A percentile compares a stretch with the other conserved stretches of the same genome.
Conservation (phyloP, 192 early-diverging fungal species). For the Backusella sp. region DNA sequence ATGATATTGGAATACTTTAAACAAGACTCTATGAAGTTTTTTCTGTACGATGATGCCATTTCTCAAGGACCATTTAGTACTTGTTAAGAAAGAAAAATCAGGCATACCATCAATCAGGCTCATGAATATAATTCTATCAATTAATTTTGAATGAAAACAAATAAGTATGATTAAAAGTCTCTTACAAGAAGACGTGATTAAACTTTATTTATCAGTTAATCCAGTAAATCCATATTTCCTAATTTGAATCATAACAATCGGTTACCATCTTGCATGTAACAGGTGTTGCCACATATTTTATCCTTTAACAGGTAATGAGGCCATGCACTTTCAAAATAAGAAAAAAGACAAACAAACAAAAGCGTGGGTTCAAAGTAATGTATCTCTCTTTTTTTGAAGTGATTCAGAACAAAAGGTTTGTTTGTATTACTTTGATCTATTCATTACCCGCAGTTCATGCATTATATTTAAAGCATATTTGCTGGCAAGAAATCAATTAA, state of each 20-base stretch:
- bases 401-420: not conserved
- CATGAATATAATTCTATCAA: no score
- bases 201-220: not conserved
- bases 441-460: not conserved
- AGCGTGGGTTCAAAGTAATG: not conserved
- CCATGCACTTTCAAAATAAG: not conserved
- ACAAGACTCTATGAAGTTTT: no score
- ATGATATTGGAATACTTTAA: no score
- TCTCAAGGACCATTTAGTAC: no score
- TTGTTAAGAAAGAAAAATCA: no score
- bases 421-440: not conserved
- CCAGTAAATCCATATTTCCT: not conserved
- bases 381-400: not conserved
- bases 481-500: not conserved
- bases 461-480: not conserved
- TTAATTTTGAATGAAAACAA: no score
- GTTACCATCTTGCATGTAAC: not conserved
- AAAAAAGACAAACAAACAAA: not conserved
- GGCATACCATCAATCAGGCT: no score
- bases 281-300: not conserved
- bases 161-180: no score
- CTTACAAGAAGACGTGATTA: not conserved
- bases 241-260: not conserved
- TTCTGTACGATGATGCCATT: no score
- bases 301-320: not conserved